Base-by-base conservation (phyloP, 306 rosid species). In the Phaseolus lunatus region DNA sequence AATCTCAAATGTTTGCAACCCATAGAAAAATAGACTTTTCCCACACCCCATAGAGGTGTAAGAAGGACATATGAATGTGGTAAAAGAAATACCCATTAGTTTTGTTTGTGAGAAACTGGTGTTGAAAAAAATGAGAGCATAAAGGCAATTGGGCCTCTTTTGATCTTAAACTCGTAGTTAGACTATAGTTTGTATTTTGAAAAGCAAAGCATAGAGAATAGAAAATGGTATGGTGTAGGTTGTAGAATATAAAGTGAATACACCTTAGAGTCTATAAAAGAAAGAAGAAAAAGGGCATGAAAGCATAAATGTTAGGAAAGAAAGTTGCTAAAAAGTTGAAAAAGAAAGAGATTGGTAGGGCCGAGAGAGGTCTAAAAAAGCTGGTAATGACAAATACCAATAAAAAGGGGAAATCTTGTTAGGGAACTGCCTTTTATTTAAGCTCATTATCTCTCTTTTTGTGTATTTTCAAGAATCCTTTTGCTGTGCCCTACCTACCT, bases 301-400 rank as follows among this genome's bases (percentile, higher is more conserved):
- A 3, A 3, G 9, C 43, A 9, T 29, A 15, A 61, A 29, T 41
- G 41, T 53, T 41, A 7, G 52, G n/a, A 4, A 49, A 37, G 2
- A 24, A 48, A 56, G 37, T 47, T 13, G 80, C 31, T 69, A 72
- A 50, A 50, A 79, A 81, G 24, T 47, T 63, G 45, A 75, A 78
- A 31, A 7, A 31, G 35, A 31, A 80, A 33, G 66, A 37, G 26
- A 29, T 50, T 64, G 76, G 19, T 50, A 57, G 39, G 78, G 7
- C 74, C 48, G 80, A 77, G 62, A 74, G 54, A 73, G 19, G 82
- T 78, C 85, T 75, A 76, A 75, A 86, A 89, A 89, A 82, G 88
- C 82, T 82, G 87, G 82, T 59, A 29, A 41, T 68, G 70, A 47
- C 87, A 86, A 84, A 76, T 86, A 76, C 86, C 85, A 78, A 89